Conservation (phyloP, 768 basidiomycete species). For the Plicaturopsis crispa region DNA sequence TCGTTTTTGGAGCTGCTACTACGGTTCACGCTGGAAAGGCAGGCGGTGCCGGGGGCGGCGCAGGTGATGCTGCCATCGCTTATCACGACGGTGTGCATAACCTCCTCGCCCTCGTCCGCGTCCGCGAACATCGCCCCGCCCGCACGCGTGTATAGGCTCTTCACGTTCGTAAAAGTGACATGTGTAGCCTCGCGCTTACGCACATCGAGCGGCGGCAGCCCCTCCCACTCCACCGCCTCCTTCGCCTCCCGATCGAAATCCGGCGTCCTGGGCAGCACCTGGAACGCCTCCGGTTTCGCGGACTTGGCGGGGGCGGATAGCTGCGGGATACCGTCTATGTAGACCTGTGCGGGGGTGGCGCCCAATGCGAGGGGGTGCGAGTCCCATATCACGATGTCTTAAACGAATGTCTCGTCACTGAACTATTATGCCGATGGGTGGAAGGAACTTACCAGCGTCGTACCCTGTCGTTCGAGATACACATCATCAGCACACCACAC, state of each 20-base stretch:
- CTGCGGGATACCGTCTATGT: slow-evolving; percentile 82
- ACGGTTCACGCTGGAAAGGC: slow-evolving; percentile 19
- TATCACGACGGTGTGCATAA: slow-evolving; percentile 30
- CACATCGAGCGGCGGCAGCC: slow-evolving; percentile 55
- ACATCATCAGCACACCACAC: no score
- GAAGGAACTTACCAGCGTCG: slow-evolving; percentile 20
- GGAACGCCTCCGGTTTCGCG: slow-evolving; percentile 33
- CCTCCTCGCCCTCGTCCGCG: slow-evolving; percentile 14
- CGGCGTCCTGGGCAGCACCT: slow-evolving; percentile 42
- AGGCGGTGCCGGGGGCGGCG: slow-evolving; percentile 21
- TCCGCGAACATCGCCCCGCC: slow-evolving; percentile 26
- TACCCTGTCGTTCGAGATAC: no score
- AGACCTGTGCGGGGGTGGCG: slow-evolving; percentile 68
- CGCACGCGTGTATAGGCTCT: slow-evolving; percentile 29
- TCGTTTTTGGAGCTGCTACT: slow-evolving; percentile 12
- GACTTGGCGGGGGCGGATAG: slow-evolving; percentile 38
- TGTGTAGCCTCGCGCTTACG: slow-evolving; percentile 22
- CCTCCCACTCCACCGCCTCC: slow-evolving; percentile 55
- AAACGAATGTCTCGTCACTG: not conserved
- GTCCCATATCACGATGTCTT: slow-evolving; percentile 70
- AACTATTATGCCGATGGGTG: not conserved
- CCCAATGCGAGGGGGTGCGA: slow-evolving; percentile 69
- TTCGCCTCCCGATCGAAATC: slow-evolving; percentile 59
- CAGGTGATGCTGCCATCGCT: slow-evolving; percentile 48
- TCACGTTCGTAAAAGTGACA: slow-evolving; percentile 64